Base-by-base conservation (phyloP, 2,329 filamentous ascomycete species). In the Tricladium varicosporioides region DNA sequence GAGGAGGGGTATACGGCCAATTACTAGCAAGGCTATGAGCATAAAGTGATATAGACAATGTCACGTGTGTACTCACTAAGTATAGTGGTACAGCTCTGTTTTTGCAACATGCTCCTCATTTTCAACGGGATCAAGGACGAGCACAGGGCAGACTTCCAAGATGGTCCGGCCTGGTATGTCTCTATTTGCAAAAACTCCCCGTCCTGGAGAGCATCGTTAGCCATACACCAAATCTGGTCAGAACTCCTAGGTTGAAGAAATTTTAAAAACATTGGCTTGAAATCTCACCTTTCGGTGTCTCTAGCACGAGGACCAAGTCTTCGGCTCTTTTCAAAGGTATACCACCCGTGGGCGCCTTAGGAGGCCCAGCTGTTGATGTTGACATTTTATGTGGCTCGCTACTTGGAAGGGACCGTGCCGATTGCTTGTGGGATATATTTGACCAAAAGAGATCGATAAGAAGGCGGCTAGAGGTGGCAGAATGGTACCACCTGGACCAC, bases 41-140 rank as follows among this genome's bases (percentile, higher is more conserved):
- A 9, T 27, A 75, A 54, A 36, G 10, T 56, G 58, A 59, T 65
- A 54, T 63, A 61, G 46, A 59, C 63, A 45, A 14, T 15, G 49
- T 56, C 52, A 53, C 36, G 53, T 59, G 61, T 40, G 46, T n/a
- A 62, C 62, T 58, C 72, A 80, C 78, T 83, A 83, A 31, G 80
- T 83, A 62, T 84, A 84, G 65, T 83, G 77, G 65, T 77, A 78
- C 3, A 84, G 67, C 1, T 72, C 71, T 0, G 80, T 82, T 31
- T 80, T 74, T 52, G 73, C 72, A 55, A 82, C 74, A 63, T 82
- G 73, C 11, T 73, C 61, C 54, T 73, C 70, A 60, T 80, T 81
- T 61, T 83, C 79, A 45, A 70, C 63, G 0, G 73, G 63, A 27
- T 74, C 73, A 14, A 84, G 68, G 2, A 82, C 67, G 5, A 84